Conservation (phyloP, 1,284 basidiomycete species). For the Moesziomyces globuligerus region DNA sequence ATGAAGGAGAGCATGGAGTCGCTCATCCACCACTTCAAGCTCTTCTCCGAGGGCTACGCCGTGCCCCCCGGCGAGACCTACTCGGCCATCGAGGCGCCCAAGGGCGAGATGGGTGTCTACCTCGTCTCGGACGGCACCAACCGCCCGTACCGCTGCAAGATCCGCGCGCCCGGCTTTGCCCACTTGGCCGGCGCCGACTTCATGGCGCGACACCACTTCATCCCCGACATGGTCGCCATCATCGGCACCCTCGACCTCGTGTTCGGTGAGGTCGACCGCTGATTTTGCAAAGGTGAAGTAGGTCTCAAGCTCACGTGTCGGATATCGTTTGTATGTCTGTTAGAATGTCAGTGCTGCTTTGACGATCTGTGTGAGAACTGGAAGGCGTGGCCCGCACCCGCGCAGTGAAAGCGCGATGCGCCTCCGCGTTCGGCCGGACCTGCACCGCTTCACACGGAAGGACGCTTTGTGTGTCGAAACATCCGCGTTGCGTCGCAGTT, state of each 20-base stretch:
- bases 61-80: slow-evolving; percentile 99
- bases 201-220: slow-evolving; percentile 63
- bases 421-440: too few relatives aligned
- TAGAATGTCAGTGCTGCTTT: too few relatives aligned
- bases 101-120: slow-evolving; percentile 85
- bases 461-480: too few relatives aligned
- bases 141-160: slow-evolving; percentile 66
- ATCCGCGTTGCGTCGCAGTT: too few relatives aligned
- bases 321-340: too few relatives aligned
- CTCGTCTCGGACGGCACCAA: slow-evolving; percentile 66
- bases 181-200: slow-evolving; percentile 66
- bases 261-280: slow-evolving; percentile 66
- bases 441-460: too few relatives aligned
- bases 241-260: slow-evolving; percentile 66
- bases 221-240: slow-evolving; percentile 66
- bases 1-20: slow-evolving; percentile 99
- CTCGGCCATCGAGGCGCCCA: slow-evolving; percentile 95
- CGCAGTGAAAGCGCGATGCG: too few relatives aligned
- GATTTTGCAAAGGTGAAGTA: slow-evolving; percentile 1
- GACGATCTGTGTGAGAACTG: too few relatives aligned
- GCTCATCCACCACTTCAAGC: slow-evolving; percentile 97
- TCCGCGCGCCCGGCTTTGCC: slow-evolving; percentile 66
- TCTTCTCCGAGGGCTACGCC: slow-evolving; percentile 91
- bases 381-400: too few relatives aligned
- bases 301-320: too few relatives aligned